These are phyloP conservation scores for Cyberlindnera maritima DNA, from an alignment of 805 yeast species.

Conservation along the genomic window DNA sequence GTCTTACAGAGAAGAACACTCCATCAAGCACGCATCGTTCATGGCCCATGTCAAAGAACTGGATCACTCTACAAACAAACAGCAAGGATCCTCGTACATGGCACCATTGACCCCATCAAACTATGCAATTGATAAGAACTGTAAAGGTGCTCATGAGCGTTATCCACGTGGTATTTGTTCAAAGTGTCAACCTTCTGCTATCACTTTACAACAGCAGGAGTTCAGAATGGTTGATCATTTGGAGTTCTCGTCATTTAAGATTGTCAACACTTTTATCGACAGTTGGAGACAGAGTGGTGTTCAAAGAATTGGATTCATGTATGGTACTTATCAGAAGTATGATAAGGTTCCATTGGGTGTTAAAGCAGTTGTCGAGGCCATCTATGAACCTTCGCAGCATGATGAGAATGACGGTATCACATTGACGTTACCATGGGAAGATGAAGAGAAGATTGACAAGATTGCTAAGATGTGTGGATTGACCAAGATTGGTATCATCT, in stretches of 20 bases:
- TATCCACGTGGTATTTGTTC: slow-evolving; percentile 96
- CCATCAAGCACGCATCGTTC: slow-evolving; percentile 84
- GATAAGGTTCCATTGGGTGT: slow-evolving; percentile 89
- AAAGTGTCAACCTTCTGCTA: slow-evolving; percentile 94
- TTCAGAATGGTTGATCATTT: slow-evolving; percentile 98
- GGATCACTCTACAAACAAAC: slow-evolving; percentile 59
- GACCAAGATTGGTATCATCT: slow-evolving; percentile 74
- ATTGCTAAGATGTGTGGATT: slow-evolving; percentile 62
- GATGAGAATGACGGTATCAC: slow-evolving; percentile 86
- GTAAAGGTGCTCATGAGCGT: slow-evolving; percentile 82
- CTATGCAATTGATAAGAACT: slow-evolving; percentile 59
- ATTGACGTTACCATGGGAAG: slow-evolving; percentile 50
- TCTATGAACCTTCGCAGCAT: slow-evolving; percentile 88
- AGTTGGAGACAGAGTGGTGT: slow-evolving; percentile 87
- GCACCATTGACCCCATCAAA: slow-evolving; percentile 75
- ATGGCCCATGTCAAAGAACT: slow-evolving; percentile 78
- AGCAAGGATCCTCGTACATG: slow-evolving; percentile 63
- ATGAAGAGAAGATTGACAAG: slow-evolving; percentile 48
- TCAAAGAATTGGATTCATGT: slow-evolving; percentile 82
- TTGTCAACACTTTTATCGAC: slow-evolving; percentile 82
- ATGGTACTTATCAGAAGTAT: slow-evolving; percentile 77
- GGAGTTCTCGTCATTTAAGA: slow-evolving; percentile 72
- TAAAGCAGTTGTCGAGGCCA: slow-evolving; percentile 90
- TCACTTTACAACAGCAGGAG: slow-evolving; percentile 83
- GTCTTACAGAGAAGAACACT: slow-evolving; percentile 66